phyloP scores from a whole-genome alignment of 2,329 filamentous ascomycete species.

The Colletotrichum sp. region DNA sequence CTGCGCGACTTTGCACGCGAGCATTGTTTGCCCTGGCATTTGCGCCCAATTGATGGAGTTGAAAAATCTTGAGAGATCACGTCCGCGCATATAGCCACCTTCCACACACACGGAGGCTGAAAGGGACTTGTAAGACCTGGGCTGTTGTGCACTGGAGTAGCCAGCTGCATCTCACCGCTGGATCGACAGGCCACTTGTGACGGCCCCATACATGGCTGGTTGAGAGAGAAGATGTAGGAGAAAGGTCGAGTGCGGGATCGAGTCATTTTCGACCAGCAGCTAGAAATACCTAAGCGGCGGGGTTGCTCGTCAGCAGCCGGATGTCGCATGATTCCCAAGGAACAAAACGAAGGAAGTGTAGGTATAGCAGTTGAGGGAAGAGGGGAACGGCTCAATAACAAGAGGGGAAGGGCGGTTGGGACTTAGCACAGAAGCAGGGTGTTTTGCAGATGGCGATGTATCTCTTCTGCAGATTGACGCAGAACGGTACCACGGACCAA shows the following conservation, averaged over 20 bases:
- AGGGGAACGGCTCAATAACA: neutral
- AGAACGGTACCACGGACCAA: neutral
- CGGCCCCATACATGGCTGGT: neutral
- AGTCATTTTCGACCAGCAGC: neutral
- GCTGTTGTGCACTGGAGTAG: neutral
- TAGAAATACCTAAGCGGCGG: neutral
- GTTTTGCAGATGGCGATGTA: neutral
- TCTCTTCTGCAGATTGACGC: neutral
- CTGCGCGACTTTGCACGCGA: neutral
- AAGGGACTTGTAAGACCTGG: neutral
- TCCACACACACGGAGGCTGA: neutral
- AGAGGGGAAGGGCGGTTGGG: neutral
- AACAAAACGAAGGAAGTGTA: neutral
- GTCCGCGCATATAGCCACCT: neutral
- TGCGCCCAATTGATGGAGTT: neutral
- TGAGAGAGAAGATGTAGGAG: neutral
- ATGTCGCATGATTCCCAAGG: neutral
- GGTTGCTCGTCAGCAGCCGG: neutral
- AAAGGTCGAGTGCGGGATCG: neutral
- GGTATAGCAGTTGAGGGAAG: neutral
- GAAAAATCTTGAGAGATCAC: neutral
- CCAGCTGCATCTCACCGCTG: conserved; percentile 8
- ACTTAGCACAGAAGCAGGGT: neutral
- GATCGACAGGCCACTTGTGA: neutral
- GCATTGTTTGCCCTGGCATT: neutral